Evolutionary conservation across 352 stramenopile species (phyloP), one percentile per base, ranked within the genome.

Genomic region (Phytophthora citrophthora): DNA sequence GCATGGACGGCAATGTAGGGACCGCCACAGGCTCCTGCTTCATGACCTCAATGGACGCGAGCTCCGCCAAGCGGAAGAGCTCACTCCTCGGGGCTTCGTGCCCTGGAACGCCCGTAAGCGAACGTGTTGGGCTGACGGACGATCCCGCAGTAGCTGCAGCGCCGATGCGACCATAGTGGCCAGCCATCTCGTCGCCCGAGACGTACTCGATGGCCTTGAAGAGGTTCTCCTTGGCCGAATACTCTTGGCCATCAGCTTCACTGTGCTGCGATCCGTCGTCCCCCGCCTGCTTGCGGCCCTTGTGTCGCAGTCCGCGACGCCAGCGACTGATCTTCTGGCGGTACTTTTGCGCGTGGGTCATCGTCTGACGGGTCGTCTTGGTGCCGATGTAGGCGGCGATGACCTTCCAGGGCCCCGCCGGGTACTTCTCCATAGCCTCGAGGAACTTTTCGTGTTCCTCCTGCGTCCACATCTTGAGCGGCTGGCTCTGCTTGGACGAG

Each of bases 281-380:
- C 0, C 55, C 52, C 18, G 68, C 65, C 57, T 91, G 84, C 68
- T 91, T 93, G 51, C 85, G 77, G 45, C 85, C 85, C 61, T 93
- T 93, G 71, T 93, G 85, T 53, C 85, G 82, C 64, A 93, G 49
- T 9, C 85, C 85, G 47, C 85, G 82, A 46, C 82, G 82, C 82
- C 85, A 91, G 69, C 85, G 82, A 53, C 82, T 88, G 68, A 93
- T 91, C 77, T 93, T 93, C 68, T 93, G 82, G 40, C 82, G 82
- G 61, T 93, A 93, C 69, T 93, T 93, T 49, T 93, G 85, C 64
- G 85, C 85, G 59, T 93, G 85, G 29, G 85, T 91, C 85, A 91
- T 91, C 48, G 98, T 98, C 76, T 99, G 97, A 18, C 96, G 93
- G 12, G 94, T 91, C 8, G 88, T 94, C 58, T 93, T 91, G 34